phyloP scores from a whole-genome alignment of 805 yeast genomes.

The Metschnikowia cerradonensis region DNA sequence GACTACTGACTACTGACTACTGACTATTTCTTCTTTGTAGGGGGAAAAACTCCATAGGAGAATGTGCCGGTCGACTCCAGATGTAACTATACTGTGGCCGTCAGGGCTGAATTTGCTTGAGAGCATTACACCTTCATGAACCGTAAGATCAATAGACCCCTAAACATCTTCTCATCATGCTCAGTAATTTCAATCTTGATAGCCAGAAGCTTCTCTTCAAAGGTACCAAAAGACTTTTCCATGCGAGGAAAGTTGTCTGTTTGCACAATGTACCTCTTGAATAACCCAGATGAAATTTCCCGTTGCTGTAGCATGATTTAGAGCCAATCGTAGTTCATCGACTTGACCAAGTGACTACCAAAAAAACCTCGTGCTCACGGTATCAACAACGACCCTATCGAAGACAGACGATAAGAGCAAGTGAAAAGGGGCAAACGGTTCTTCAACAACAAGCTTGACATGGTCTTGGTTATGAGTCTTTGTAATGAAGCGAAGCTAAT shows the following conservation, averaged over 20 bases:
- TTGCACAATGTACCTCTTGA: constrained; percentile 14
- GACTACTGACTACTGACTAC: too few relatives aligned
- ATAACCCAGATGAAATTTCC: constrained; percentile 16
- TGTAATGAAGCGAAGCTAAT: constrained; percentile 26
- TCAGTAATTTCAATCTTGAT: constrained; percentile 15
- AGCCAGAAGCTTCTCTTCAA: constrained; percentile 19
- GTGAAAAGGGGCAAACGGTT: constrained; percentile 14
- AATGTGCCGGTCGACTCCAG: too few relatives aligned
- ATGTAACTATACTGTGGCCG: too few relatives aligned
- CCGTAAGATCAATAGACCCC: neutral
- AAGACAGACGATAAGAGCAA: constrained; percentile 18
- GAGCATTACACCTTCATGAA: too few relatives aligned
- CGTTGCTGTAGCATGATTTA: constrained; percentile 27
- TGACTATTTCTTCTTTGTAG: too few relatives aligned
- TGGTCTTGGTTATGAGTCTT: constrained; percentile 16
- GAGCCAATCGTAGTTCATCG: constrained; percentile 29
- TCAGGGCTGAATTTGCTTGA: too few relatives aligned
- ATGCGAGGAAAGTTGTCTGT: constrained; percentile 13
- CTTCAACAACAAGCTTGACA: constrained; percentile 17
- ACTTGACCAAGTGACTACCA: constrained; percentile 20
- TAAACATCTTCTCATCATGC: constrained; percentile 8
- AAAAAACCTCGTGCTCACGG: constrained; percentile 10
- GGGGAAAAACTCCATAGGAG: too few relatives aligned
- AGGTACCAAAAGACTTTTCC: constrained; percentile 10
- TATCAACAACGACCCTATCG: constrained; percentile 16